Base-by-base conservation (phyloP, 192 early-diverging fungal genomes). In the Cetraspora pellucida region DNA sequence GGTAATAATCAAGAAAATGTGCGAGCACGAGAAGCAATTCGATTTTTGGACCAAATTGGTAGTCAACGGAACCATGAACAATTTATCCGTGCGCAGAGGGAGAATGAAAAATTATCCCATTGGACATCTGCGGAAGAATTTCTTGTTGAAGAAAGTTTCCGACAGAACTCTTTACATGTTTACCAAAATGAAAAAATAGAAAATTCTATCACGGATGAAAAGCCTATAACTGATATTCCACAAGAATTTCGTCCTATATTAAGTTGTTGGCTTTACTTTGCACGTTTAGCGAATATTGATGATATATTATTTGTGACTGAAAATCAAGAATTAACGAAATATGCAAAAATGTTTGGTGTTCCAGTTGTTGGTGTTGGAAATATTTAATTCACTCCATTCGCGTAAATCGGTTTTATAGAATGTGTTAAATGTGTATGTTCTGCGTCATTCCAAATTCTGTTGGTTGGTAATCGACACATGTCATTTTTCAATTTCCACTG, bases 1-100 rank as follows among this genome's bases (percentile, higher is more conserved):
- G 88, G 88, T 17, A 76, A 74, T 7, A 80, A 80, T 13, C 81
- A 82, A 66, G 82, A 79, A 67, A 89, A 87, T 55, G 69, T 79
- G 1, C 82, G 83, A 47, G 81, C 86, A 2, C 70, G 88, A 75
- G 88, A 89, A 58, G 85, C 88, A 14, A 89, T 89, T 71, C 81
- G 88, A 10, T 89, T 82, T 76, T 52, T 89, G 30, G 84, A 85
- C 59, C 75, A 78, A 13, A 8, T 37, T 61, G 28, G 50, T 30
- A 44, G 31, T 57, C 65, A 81, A n/a, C 59, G 77, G 52, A 77
- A 69, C 19, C 60, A 74, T 2, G 76, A 81, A 25, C 83, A 84
- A 3, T 81, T 84, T 25, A 67, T 89, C 21, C 80, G 84, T 11
- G 84, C 80, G 0, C 88, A 89, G 54, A 83, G 82, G 47, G 72